Evolutionary conservation across 2,329 filamentous ascomycete genomes (phyloP).

Genomic region (Aspergillus aculeatinus): DNA sequence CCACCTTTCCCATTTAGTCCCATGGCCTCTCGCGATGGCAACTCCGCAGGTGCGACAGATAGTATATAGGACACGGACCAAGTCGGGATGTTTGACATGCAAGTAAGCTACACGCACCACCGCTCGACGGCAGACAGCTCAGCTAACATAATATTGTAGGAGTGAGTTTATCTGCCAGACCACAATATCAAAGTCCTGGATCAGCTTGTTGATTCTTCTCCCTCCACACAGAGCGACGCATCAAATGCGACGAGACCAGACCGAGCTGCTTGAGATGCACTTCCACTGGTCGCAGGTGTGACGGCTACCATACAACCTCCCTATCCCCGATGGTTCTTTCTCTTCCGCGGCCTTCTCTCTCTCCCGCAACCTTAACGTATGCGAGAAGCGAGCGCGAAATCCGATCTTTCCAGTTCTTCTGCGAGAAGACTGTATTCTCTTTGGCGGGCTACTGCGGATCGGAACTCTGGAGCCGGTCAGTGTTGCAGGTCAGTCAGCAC

Average conservation of each 20-base stretch:
- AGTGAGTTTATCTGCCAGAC: not conserved
- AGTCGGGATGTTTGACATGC: conserved; percentile 13
- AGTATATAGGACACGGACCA: conserved; percentile 2
- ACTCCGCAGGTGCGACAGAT: not conserved
- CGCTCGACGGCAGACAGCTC: not conserved
- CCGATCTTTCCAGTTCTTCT: conserved; percentile 34
- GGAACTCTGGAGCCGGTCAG: conserved; percentile 26
- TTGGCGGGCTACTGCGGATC: conserved; percentile 26
- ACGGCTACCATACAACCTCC: conserved; percentile 26
- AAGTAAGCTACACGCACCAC: conserved; percentile 2
- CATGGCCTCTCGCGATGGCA: not conserved
- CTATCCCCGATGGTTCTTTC: conserved; percentile 1
- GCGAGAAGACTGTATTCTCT: conserved; percentile 27
- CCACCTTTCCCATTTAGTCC: not conserved
- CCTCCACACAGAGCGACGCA: conserved; percentile 21
- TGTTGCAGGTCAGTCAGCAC: conserved; percentile 27
- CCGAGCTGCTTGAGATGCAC: conserved; percentile 30
- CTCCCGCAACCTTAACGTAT: conserved; percentile 6
- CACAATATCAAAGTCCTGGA: not conserved
- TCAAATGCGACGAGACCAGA: conserved; percentile 36
- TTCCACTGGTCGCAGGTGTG: conserved; percentile 33
- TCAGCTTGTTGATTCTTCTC: not conserved
- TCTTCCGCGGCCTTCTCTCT: conserved; percentile 8
- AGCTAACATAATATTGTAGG: not conserved
- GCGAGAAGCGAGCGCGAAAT: conserved; percentile 21